A percentile compares a stretch with the other conserved stretches of the same genome.
Evolutionary conservation across 176 grass and related monocot species (phyloP).

Genomic region (Melocanna baccifera): DNA sequence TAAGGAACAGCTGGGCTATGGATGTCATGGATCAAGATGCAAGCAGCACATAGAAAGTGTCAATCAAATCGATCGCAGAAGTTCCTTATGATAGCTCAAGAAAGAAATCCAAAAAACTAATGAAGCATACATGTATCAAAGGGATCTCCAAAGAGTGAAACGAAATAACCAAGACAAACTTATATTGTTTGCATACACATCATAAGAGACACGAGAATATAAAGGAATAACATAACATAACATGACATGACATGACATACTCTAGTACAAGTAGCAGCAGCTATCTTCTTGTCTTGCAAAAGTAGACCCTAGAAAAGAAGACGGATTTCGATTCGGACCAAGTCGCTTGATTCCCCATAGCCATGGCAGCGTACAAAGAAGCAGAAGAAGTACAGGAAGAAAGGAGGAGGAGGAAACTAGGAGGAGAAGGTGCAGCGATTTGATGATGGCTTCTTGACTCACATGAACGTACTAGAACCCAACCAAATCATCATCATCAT

Average conservation of each 20-base stretch:
- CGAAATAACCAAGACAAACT: neutral
- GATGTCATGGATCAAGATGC: constrained; percentile 2
- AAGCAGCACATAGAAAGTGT: neutral
- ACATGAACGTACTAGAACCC: neutral
- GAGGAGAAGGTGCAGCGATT: constrained; percentile 24
- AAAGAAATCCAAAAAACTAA: constrained; percentile 4
- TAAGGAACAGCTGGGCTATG: neutral
- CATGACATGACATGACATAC: constrained; percentile 34
- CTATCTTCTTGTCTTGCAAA: constrained; percentile 5
- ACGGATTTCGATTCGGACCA: constrained; percentile 54
- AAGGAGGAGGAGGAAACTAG: neutral
- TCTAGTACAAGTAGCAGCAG: constrained; percentile 28
- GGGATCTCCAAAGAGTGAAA: neutral
- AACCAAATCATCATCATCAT: constrained; percentile 35
- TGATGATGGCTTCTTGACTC: constrained; percentile 57
- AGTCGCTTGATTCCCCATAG: constrained; percentile 67
- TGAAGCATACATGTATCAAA: neutral
- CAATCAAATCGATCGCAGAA: neutral
- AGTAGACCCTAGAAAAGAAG: constrained; percentile 39
- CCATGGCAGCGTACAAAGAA: constrained; percentile 34
- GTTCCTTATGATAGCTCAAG: neutral
- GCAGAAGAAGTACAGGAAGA: neutral
- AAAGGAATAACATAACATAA: constrained; percentile 25
- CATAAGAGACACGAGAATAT: constrained; percentile 8
- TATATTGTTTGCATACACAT: constrained; percentile 10